These are phyloP conservation scores for Fraxinus pennsylvanica DNA, from an alignment of 257 asterid genomes.

Conservation along the genomic window DNA sequence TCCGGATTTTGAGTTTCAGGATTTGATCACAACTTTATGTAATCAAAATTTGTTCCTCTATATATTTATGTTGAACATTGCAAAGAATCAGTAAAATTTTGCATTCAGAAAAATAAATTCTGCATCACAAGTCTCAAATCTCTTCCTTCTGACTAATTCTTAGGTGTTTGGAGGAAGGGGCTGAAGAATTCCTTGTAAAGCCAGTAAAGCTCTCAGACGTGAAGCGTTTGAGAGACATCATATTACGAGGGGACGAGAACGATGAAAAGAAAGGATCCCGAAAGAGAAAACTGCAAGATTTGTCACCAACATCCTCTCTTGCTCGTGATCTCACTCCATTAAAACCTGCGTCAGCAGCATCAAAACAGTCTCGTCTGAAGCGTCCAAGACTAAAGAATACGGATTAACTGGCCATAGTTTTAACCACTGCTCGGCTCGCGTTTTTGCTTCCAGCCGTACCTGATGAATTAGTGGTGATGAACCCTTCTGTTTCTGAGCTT, in stretches of 20 bases:
- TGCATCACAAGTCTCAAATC: not conserved
- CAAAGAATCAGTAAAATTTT: too few species aligned
- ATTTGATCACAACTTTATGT: not conserved
- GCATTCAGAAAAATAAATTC: not conserved
- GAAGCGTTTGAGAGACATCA: slow-evolving; percentile 51
- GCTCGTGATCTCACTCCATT: slow-evolving; percentile 25
- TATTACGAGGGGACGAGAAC: slow-evolving; percentile 42
- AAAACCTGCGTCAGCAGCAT: not conserved
- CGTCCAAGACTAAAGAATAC: slow-evolving; percentile 30
- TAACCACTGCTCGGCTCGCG: not conserved
- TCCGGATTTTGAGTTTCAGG: not conserved
- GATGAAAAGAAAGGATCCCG: slow-evolving; percentile 22
- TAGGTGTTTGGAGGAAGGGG: slow-evolving; percentile 89
- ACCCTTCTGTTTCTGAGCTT: slow-evolving; percentile 5
- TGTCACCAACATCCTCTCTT: slow-evolving; percentile 23
- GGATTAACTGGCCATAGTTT: slow-evolving; percentile 12
- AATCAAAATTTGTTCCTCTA: not conserved
- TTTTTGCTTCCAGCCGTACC: not conserved
- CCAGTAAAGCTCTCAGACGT: slow-evolving; percentile 80
- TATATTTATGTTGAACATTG: not conserved
- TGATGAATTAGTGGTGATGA: not conserved
- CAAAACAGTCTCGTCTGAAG: slow-evolving; percentile 28
- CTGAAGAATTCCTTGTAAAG: slow-evolving; percentile 77
- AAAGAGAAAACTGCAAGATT: slow-evolving; percentile 49
- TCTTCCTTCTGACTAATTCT: not conserved